Percentiles rank a stretch among this genome's conserved stretches.
These are phyloP conservation scores for Aspergillus egyptiacus DNA, from an alignment of 495 filamentous ascomycete genomes.

Conservation along the genomic window DNA sequence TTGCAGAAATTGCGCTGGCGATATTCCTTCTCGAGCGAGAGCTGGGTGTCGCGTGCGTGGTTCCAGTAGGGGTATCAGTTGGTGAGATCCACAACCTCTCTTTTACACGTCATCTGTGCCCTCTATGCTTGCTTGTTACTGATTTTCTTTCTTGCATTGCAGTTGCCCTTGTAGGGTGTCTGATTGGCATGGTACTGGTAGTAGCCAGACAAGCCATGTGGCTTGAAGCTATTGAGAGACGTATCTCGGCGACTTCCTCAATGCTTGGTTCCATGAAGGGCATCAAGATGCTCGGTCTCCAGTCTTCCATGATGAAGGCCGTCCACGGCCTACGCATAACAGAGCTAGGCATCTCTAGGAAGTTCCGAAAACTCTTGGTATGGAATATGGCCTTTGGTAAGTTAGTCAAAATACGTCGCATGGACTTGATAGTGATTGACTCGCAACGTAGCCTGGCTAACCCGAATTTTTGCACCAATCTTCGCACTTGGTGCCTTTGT, in stretches of 20 bases:
- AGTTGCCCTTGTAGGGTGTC: constrained; percentile 32
- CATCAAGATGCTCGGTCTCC: constrained; percentile 58
- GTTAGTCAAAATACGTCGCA: neutral
- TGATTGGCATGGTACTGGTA: constrained; percentile 32
- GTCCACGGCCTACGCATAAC: constrained; percentile 49
- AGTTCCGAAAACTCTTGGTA: constrained; percentile 49
- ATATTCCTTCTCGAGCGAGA: constrained; percentile 52
- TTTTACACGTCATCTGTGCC: neutral
- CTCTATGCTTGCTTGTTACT: constrained; percentile 18
- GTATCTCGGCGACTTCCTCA: constrained; percentile 44
- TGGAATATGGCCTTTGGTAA: constrained; percentile 48
- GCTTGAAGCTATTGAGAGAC: constrained; percentile 48
- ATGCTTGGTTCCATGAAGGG: constrained; percentile 51
- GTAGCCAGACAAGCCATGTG: constrained; percentile 31
- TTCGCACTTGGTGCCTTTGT: constrained; percentile 48
- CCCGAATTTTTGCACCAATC: constrained; percentile 47
- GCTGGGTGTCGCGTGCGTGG: constrained; percentile 46
- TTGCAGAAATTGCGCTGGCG: constrained; percentile 54
- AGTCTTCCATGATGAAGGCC: constrained; percentile 28
- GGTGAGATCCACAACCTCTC: constrained; percentile 19
- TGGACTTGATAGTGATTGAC: neutral
- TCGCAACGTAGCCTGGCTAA: constrained; percentile 35
- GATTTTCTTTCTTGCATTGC: neutral
- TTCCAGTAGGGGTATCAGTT: constrained; percentile 50
- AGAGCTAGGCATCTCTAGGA: constrained; percentile 52